phyloP scores from a whole-genome alignment of 2,329 filamentous ascomycete genomes.

The Pseudogymnoascus sp. region DNA sequence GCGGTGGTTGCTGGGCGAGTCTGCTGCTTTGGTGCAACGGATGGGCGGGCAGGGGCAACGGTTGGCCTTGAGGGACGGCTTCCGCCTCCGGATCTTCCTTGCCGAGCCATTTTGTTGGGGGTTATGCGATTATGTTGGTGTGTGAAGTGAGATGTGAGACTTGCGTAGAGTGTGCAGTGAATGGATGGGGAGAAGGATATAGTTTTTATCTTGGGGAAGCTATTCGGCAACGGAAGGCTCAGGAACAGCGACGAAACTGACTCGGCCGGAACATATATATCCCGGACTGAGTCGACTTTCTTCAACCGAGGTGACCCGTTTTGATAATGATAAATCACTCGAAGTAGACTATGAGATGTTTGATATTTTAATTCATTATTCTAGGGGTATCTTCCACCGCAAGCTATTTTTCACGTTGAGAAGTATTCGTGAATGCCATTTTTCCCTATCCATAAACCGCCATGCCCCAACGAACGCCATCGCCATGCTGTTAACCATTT shows the following conservation, averaged over 20 bases:
- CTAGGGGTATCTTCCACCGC: slow-evolving; percentile 1
- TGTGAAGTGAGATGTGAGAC: slow-evolving; percentile 4
- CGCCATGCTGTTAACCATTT: slow-evolving; percentile 3
- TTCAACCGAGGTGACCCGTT: not conserved
- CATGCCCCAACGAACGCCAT: slow-evolving; percentile 1
- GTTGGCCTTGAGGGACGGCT: slow-evolving; percentile 59
- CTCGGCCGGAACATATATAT: slow-evolving; percentile 1
- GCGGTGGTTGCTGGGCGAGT: slow-evolving; percentile 62
- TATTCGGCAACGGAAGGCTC: slow-evolving; percentile 2
- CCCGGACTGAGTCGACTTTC: not conserved
- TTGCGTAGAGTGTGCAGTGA: slow-evolving; percentile 4
- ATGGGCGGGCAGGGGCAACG: slow-evolving; percentile 48
- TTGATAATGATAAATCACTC: not conserved
- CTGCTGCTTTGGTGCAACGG: slow-evolving; percentile 51
- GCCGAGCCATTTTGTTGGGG: slow-evolving; percentile 60
- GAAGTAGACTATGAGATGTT: not conserved
- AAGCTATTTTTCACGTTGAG: not conserved
- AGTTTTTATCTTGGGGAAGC: slow-evolving; percentile 1
- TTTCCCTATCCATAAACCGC: not conserved
- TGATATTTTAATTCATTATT: not conserved
- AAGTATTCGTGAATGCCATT: not conserved
- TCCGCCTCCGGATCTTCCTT: slow-evolving; percentile 56
- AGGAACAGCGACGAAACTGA: not conserved
- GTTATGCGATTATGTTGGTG: slow-evolving; percentile 11
- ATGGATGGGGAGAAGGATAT: slow-evolving; percentile 19